Percentiles rank a stretch among this genome's conserved stretches.
Conservation (phyloP, 306 rosid species). For the Begonia masoniana region DNA sequence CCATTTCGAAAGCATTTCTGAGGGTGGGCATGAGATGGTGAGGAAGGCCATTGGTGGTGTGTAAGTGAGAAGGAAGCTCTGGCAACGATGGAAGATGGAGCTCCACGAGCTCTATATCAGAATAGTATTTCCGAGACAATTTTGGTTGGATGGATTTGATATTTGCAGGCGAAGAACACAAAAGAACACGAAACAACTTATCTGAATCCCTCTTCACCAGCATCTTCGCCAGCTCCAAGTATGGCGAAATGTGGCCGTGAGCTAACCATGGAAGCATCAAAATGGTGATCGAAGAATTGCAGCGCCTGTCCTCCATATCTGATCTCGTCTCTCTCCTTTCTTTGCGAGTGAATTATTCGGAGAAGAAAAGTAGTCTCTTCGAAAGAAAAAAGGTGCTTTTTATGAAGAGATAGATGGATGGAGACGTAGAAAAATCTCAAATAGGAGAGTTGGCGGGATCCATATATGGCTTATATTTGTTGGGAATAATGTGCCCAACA, state of each 20-base stretch:
- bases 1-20: constrained; percentile 14
- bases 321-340: not conserved
- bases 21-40: constrained; percentile 16
- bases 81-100: constrained; percentile 16
- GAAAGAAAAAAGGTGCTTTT: no score
- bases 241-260: constrained; percentile 27
- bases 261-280: constrained; percentile 25
- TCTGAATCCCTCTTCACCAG: constrained; percentile 4
- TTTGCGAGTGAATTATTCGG: no score
- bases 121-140: not conserved
- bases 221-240: constrained; percentile 20
- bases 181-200: constrained; percentile 4
- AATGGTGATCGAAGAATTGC: not conserved
- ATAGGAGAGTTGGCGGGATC: no score
- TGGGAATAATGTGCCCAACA: no score
- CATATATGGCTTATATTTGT: no score
- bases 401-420: no score
- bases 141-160: constrained; percentile 11
- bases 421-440: no score
- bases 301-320: not conserved
- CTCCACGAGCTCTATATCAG: constrained; percentile 1
- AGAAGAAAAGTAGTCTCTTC: no score
- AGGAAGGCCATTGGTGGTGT: constrained; percentile 22
- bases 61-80: constrained; percentile 14
- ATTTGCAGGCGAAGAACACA: constrained; percentile 16